Evolutionary conservation across 2,329 filamentous ascomycete species (phyloP), one percentile per base, ranked within the genome.

Genomic region (Escovopsis weberi): DNA sequence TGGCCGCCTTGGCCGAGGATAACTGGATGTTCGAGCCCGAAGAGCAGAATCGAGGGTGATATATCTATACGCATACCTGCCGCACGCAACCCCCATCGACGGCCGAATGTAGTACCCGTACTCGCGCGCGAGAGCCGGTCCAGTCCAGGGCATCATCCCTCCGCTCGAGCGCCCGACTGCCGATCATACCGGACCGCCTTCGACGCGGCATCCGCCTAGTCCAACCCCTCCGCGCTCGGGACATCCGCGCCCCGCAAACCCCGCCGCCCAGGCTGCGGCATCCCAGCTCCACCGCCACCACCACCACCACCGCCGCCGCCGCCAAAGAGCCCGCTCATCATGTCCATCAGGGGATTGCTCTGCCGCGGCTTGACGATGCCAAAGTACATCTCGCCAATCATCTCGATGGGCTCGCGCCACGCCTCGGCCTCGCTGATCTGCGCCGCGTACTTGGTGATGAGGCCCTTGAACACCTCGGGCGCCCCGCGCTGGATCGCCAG

Each of bases 361-460:
- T 94, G 86, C 55, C 82, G 75, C 38, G 88, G 89, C 57, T 87
- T 81, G 66, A 80, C 76, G 59, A 98, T 93, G 33, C 80, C 80
- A 65, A 98, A 98, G 68, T 96, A 98, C 77, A 94, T 88, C 67
- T 98, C 89, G 39, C 83, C 89, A 53, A 98, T 80, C 60, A 85
- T 80, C 52, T 87, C 82, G 47, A 98, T 66, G 23, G 85, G 74
- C 57, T 86, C 87, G 32, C 79, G 76, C 89, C 89, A 96, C 11
- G 72, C 70, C 5, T 75, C 76, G 1, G 78, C 69, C 52, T 96
- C 89, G 53, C 79, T 79, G 45, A 96, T 73, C 55, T 94, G 77
- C 6, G 69, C 61, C 33, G 78, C 75, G 62, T 96, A 98, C 58
- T 94, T 91, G 46, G 73, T 76, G 52, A 80, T 78, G 51, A 98